Conservation (phyloP, 352 stramenopile genomes). For the Pythium pectinolyticum region DNA sequence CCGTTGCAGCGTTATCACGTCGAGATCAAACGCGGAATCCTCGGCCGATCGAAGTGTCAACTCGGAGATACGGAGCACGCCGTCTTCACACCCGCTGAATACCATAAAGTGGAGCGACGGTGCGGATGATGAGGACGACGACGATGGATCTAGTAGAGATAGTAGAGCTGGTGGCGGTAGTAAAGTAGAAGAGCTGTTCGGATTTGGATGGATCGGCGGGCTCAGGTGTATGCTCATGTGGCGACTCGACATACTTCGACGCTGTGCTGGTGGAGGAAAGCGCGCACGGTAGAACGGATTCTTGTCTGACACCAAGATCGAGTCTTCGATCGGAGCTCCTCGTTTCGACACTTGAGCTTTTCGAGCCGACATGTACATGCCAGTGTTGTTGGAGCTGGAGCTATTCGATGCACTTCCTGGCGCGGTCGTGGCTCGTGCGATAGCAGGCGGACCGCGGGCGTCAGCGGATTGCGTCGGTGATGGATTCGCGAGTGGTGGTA, state of each 20-base stretch:
- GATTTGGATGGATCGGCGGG: background rate
- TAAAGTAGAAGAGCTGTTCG: conserved; percentile 1
- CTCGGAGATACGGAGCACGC: conserved; percentile 56
- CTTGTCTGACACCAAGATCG: conserved; percentile 47
- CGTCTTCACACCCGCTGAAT: conserved; percentile 67
- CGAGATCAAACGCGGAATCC: conserved; percentile 36
- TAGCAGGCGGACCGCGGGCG: conserved; percentile 9
- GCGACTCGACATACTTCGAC: conserved; percentile 36
- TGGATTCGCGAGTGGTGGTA: background rate
- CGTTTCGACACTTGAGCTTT: conserved; percentile 23
- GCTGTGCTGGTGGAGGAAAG: conserved; percentile 35
- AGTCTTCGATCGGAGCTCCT: conserved; percentile 31
- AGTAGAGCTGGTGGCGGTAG: conserved; percentile 11
- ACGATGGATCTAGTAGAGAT: background rate
- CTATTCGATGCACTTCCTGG: conserved; percentile 6
- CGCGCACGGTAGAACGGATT: conserved; percentile 67
- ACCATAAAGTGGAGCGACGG: conserved; percentile 60
- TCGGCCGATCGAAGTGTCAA: conserved; percentile 37
- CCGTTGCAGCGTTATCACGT: conserved; percentile 44
- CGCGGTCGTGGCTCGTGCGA: conserved; percentile 17
- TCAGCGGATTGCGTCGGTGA: background rate
- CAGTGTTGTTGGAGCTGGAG: background rate
- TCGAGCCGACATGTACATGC: conserved; percentile 22
- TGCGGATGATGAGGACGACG: too few relatives aligned
- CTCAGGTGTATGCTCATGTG: conserved; percentile 31